Base-by-base conservation (phyloP, 2,329 filamentous ascomycete species). In the Xylaria polymorpha region DNA sequence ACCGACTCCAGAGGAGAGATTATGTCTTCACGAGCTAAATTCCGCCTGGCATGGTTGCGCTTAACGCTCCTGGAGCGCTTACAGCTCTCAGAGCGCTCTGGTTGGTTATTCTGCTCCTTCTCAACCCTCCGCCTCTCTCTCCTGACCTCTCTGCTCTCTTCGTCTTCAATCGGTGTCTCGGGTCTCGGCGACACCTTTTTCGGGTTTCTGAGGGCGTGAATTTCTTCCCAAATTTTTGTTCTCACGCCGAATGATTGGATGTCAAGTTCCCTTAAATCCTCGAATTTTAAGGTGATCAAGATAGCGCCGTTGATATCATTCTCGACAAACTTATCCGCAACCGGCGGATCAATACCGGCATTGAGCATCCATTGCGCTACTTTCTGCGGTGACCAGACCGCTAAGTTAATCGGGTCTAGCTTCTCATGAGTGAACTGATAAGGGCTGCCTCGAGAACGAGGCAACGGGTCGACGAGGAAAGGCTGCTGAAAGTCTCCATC, bases 281-380 rank as follows among this genome's bases (percentile, higher is more conserved):
- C 94, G 74, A 95, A 94, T 77, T 97, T 94, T 51, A 99, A 84
- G n/a, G 95, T 94, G 61, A 97, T 90, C 22, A 98, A 84, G 65
- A 98, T 93, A 4, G 90, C 86, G 15, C 95, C 95, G 32, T 91
- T 94, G 79, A 99, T 98, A 78, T 99, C 95, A 79, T 99, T 97
- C 75, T 92, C 88, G 70, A 94, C 87, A 76, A 99, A 98, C 74
- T 92, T 93, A 76, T 97, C 91, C 12, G 96, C 91, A 60, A 95
- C 86, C 7, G 86, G 83, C 61, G 89, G 83, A 78, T 97, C 94
- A 78, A 97, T 90, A 74, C 93, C 94, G 53, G 90, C 88, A 79
- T 93, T 89, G 76, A 91, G 88, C 94, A 98, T 96, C 88, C 93
- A 96, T 77, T 92, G 90, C 64, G 92, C 92, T 51, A 96, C 92